A percentile compares a stretch with the other conserved stretches of the same genome.
Conservation (phyloP, 2,329 filamentous ascomycete species). For the Apiospora marii region DNA sequence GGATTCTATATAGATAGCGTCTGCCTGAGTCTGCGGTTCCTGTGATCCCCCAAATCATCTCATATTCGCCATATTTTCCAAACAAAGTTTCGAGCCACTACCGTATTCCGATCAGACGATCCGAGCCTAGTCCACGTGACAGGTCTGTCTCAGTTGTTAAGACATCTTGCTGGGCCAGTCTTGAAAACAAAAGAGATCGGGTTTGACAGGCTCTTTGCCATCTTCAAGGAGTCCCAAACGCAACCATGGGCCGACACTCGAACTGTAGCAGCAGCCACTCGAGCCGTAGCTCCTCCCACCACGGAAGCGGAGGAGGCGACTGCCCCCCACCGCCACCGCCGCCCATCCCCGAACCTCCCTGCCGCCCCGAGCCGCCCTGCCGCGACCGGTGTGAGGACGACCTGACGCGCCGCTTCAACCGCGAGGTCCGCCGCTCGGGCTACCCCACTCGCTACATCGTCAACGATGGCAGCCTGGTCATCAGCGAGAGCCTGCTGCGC, state of each 20-base stretch:
- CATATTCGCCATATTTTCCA: neutral
- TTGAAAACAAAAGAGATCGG: neutral
- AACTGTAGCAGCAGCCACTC: neutral
- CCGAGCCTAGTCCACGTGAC: neutral
- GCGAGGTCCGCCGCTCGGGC: slow-evolving; percentile 27
- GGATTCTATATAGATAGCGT: neutral
- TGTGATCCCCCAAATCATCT: neutral
- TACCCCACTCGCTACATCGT: slow-evolving; percentile 37
- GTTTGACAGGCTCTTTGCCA: no score
- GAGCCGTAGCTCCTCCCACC: neutral
- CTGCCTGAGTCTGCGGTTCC: neutral
- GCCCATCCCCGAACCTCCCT: neutral
- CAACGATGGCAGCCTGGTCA: slow-evolving; percentile 38
- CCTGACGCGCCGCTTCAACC: slow-evolving; percentile 30
- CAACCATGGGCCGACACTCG: slow-evolving; percentile 8
- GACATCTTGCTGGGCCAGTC: neutral
- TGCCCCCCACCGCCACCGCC: neutral
- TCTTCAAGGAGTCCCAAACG: neutral
- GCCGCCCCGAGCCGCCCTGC: neutral
- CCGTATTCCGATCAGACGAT: neutral
- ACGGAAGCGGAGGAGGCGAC: neutral
- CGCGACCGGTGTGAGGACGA: slow-evolving; percentile 30
- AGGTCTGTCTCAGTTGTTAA: neutral
- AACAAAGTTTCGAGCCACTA: neutral
- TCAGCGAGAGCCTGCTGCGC: slow-evolving; percentile 34